Evolutionary conservation across 495 filamentous ascomycete genomes (phyloP).

Genomic region (Neurospora sp.): DNA sequence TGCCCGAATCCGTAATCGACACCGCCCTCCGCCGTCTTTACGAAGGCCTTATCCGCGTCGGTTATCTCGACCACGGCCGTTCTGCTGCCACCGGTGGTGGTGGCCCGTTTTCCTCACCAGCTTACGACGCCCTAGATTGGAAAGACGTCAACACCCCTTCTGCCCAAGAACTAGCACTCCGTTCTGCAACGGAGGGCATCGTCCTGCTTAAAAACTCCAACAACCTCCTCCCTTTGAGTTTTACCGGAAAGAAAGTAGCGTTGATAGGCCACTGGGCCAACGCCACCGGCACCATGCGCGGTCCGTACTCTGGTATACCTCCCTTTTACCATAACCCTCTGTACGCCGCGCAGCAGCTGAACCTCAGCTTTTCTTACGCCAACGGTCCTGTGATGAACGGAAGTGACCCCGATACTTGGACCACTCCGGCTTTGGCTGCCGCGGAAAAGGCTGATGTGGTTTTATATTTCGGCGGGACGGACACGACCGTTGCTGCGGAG

Average conservation of each 20-base stretch:
- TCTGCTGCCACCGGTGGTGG: too few relatives aligned
- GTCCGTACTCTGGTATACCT: constrained; percentile 28
- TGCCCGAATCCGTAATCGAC: constrained; percentile 27
- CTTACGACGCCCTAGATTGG: constrained; percentile 24
- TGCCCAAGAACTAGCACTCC: constrained; percentile 22
- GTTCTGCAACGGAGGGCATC: constrained; percentile 21
- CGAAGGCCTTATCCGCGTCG: constrained; percentile 24
- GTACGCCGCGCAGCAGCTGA: constrained; percentile 22
- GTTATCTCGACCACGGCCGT: constrained; percentile 23
- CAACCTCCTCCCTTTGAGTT: constrained; percentile 18
- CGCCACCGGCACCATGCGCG: constrained; percentile 22
- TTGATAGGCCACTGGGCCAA: constrained; percentile 29
- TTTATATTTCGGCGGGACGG: constrained; percentile 30
- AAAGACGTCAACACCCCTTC: constrained; percentile 24
- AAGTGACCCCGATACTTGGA: constrained; percentile 41
- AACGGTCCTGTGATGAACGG: constrained; percentile 22
- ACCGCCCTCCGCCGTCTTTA: constrained; percentile 26
- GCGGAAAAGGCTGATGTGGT: constrained; percentile 26
- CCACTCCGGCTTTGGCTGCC: constrained; percentile 30
- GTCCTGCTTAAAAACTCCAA: constrained; percentile 27
- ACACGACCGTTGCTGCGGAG: constrained; percentile 26
- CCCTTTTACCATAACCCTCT: constrained; percentile 22
- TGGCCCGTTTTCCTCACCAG: constrained; percentile 7
- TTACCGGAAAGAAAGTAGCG: constrained; percentile 17
- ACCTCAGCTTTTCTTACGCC: constrained; percentile 12